These are phyloP conservation scores for Acanthamoeba quina DNA, from an alignment of 208 protist genomes.

Conservation along the genomic window DNA sequence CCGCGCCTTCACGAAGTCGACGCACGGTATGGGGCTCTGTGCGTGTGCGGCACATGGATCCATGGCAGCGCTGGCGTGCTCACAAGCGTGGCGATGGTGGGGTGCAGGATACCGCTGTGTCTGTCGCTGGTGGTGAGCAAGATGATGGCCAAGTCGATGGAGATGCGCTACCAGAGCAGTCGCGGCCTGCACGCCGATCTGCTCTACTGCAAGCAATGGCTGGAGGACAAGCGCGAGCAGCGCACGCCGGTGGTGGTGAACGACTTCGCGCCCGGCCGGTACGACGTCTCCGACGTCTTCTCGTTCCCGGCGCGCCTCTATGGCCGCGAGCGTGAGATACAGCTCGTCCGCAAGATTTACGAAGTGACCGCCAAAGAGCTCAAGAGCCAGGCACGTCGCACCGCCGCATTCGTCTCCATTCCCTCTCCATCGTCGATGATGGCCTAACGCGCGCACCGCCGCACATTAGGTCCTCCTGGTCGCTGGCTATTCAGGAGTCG, in stretches of 20 bases:
- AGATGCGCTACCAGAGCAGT: slow-evolving; percentile 56
- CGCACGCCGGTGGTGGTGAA: neutral
- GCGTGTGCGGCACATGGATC: neutral
- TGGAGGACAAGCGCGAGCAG: neutral
- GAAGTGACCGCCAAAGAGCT: neutral
- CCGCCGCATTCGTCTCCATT: neutral
- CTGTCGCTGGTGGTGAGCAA: slow-evolving; percentile 48
- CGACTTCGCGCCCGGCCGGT: slow-evolving; percentile 25
- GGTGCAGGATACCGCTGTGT: slow-evolving; percentile 5
- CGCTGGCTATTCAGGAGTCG: slow-evolving; percentile 36
- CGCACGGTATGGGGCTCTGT: neutral
- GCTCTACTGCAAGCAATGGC: neutral
- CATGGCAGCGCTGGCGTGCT: neutral
- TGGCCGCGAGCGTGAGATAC: slow-evolving; percentile 36
- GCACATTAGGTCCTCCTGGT: slow-evolving; percentile 3
- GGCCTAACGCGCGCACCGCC: neutral
- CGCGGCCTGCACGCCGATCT: slow-evolving; percentile 35
- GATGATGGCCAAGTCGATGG: slow-evolving; percentile 59
- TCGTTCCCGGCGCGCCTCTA: slow-evolving; percentile 27
- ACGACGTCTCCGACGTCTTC: slow-evolving; percentile 72
- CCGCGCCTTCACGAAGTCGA: slow-evolving; percentile 45
- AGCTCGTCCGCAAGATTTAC: neutral
- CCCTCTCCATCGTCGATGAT: neutral
- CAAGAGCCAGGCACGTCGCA: neutral
- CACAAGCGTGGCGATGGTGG: neutral